Conservation (phyloP, 495 filamentous ascomycete species). For the Daldinia decipiens region DNA sequence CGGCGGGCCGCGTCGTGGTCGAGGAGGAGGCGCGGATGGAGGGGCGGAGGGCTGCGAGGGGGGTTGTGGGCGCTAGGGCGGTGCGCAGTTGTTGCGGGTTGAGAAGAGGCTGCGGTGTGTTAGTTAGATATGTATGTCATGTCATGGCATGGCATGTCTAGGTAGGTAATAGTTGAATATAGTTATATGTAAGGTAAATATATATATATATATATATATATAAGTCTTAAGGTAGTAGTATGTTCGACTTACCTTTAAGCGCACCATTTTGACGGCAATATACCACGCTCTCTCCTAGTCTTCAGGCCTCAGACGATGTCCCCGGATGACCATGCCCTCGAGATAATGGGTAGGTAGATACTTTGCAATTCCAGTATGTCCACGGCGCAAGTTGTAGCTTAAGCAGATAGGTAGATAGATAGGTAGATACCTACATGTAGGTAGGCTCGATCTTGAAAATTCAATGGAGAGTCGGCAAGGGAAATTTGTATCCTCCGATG, state of each 20-base stretch:
- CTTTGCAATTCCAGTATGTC: background rate
- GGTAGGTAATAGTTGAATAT: too few relatives aligned
- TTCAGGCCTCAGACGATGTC: background rate
- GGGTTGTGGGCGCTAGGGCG: slow-evolving; percentile 13
- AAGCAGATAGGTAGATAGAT: background rate
- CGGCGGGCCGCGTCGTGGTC: slow-evolving; percentile 64
- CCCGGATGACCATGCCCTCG: background rate
- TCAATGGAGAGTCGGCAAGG: slow-evolving; percentile 42
- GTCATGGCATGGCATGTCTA: too few relatives aligned
- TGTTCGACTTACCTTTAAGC: slow-evolving; percentile 41
- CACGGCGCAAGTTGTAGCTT: slow-evolving; percentile 6
- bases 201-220: background rate
- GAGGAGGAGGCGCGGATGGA: slow-evolving; percentile 40
- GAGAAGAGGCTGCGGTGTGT: slow-evolving; percentile 32
- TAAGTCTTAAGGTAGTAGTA: background rate
- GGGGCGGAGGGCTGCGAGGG: slow-evolving; percentile 40
- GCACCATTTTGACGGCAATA: slow-evolving; percentile 36
- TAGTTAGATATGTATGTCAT: background rate
- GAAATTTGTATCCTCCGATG: slow-evolving; percentile 47
- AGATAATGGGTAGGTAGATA: background rate
- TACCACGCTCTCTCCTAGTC: slow-evolving; percentile 1
- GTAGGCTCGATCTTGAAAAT: slow-evolving; percentile 33
- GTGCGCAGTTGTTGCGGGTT: slow-evolving; percentile 41
- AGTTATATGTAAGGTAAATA: too few relatives aligned
- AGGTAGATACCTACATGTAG: too few relatives aligned